A percentile compares a stretch with the other conserved stretches of the same genome.
Conservation (phyloP, 2,329 filamentous ascomycete genomes). For the Aspergillus sp. region DNA sequence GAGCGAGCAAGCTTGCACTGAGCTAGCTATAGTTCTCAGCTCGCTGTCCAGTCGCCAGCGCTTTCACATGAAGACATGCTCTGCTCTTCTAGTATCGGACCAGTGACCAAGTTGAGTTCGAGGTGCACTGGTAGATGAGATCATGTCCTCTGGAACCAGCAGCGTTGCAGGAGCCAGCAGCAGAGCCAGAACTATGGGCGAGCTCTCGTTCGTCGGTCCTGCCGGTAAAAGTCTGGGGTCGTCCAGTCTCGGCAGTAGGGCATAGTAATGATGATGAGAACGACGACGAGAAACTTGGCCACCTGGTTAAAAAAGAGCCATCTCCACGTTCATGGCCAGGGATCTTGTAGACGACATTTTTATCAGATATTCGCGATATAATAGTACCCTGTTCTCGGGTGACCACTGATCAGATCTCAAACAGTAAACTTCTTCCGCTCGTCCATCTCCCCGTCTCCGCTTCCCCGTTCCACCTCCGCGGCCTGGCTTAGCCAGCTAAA, state of each 20-base stretch:
- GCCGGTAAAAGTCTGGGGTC: neutral
- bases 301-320: neutral
- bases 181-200: neutral
- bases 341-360: neutral
- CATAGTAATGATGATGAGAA: neutral
- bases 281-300: neutral
- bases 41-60: neutral
- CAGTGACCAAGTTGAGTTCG: neutral
- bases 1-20: neutral
- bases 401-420: neutral
- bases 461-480: slow-evolving; percentile 36
- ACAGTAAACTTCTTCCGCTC: slow-evolving; percentile 30
- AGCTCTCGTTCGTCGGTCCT: neutral
- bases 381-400: neutral
- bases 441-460: slow-evolving; percentile 36
- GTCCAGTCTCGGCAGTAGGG: neutral
- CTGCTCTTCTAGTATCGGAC: neutral
- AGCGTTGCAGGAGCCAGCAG: neutral
- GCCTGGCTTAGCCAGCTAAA: neutral
- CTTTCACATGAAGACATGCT: slow-evolving; percentile 1
- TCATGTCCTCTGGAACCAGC: slow-evolving; percentile 10
- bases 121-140: slow-evolving; percentile 7
- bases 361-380: neutral
- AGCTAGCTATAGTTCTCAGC: neutral
- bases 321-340: neutral